These are phyloP conservation scores for Pulveroboletus frians DNA, from an alignment of 768 basidiomycete species.

Conservation along the genomic window DNA sequence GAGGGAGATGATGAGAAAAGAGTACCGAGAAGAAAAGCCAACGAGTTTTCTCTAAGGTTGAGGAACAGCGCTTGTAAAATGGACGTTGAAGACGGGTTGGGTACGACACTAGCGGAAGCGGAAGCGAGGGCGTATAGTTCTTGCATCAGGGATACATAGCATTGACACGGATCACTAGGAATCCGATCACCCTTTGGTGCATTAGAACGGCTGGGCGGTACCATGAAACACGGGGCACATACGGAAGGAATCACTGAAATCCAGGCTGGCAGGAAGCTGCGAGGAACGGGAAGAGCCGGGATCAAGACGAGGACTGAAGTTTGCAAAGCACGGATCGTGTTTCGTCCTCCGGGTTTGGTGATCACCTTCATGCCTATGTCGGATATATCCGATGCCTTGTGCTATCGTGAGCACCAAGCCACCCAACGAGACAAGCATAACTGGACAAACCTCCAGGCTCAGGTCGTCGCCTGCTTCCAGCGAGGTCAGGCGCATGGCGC, in stretches of 20 bases:
- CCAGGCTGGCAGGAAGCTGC: slow-evolving; percentile 40
- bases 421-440: not conserved
- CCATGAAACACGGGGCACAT: slow-evolving; percentile 4
- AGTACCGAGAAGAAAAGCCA: slow-evolving; percentile 79
- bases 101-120: slow-evolving; percentile 41
- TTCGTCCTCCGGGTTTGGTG: slow-evolving; percentile 55
- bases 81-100: slow-evolving; percentile 41
- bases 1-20: slow-evolving; percentile 40
- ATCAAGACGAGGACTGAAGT: slow-evolving; percentile 50
- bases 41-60: slow-evolving; percentile 60
- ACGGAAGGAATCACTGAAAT: slow-evolving; percentile 37
- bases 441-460: slow-evolving; percentile 26
- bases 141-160: slow-evolving; percentile 59
- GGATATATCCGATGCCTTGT: slow-evolving; percentile 42
- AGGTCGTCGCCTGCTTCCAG: slow-evolving; percentile 41
- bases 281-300: slow-evolving; percentile 44
- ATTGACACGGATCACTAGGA: slow-evolving; percentile 22
- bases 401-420: slow-evolving; percentile 1
- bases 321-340: slow-evolving; percentile 53
- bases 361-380: slow-evolving; percentile 47
- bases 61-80: slow-evolving; percentile 64
- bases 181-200: slow-evolving; percentile 14
- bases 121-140: slow-evolving; percentile 65
- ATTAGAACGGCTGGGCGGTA: not conserved
- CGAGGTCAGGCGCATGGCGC: slow-evolving; percentile 41